Evolutionary conservation across 768 basidiomycete genomes (phyloP).

Genomic region (Tulasnella sp.): DNA sequence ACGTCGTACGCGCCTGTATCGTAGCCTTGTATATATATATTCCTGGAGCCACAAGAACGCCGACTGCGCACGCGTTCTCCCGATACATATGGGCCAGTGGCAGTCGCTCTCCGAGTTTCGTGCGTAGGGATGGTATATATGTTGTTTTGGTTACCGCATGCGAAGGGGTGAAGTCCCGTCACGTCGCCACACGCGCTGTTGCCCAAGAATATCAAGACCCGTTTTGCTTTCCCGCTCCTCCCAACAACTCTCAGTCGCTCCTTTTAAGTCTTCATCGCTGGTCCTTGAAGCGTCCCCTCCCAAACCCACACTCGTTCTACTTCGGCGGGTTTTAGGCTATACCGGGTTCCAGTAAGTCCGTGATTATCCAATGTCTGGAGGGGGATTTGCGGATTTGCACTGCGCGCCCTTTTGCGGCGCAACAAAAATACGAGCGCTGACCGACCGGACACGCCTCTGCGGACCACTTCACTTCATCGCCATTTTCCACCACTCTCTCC

Average conservation of each 20-base stretch:
- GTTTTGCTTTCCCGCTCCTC: neutral
- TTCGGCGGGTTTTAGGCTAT: neutral
- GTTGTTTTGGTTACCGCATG: neutral
- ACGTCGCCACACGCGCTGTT: neutral
- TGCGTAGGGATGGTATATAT: neutral
- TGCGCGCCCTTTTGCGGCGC: neutral
- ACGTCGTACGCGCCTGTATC: neutral
- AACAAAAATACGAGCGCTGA: neutral
- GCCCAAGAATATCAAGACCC: neutral
- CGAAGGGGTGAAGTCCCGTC: neutral
- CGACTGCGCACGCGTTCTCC: neutral
- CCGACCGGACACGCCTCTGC: no score
- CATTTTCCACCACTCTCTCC: no score
- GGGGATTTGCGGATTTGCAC: neutral
- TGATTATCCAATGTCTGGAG: neutral
- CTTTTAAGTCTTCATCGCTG: neutral
- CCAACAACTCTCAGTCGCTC: neutral
- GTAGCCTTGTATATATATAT: neutral
- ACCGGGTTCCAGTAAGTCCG: neutral
- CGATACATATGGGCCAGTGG: neutral
- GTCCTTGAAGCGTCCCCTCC: neutral
- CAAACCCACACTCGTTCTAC: no score
- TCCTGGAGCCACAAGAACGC: neutral
- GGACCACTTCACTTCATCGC: no score
- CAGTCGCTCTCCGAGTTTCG: neutral